A percentile compares a stretch with the other conserved stretches of the same genome.
These are phyloP conservation scores for Musa acuminata DNA, from an alignment of 176 grass and related monocot genomes.

Conservation along the genomic window DNA sequence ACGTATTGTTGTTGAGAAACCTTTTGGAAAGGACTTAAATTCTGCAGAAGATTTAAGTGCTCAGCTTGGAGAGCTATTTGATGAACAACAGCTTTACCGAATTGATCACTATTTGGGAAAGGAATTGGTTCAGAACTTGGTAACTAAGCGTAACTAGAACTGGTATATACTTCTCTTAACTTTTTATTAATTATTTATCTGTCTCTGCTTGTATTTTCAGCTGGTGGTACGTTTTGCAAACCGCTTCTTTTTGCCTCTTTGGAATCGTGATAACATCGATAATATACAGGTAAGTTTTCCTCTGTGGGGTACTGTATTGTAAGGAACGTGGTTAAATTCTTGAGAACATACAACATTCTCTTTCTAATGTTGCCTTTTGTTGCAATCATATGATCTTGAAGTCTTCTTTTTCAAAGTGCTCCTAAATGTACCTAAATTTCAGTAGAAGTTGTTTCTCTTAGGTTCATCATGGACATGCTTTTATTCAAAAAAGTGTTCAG, in stretches of 20 bases:
- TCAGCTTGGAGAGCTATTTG: constrained; percentile 17
- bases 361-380: too few relatives aligned
- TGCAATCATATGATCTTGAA: too few relatives aligned
- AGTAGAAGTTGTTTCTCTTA: too few relatives aligned
- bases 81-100: constrained; percentile 21
- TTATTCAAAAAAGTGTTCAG: too few relatives aligned
- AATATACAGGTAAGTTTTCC: constrained; percentile 18
- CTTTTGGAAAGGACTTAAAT: constrained; percentile 18
- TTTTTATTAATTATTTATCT: neutral
- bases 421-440: too few relatives aligned
- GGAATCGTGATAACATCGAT: constrained; percentile 23
- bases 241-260: constrained; percentile 18
- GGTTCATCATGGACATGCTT: too few relatives aligned
- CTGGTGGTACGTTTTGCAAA: constrained; percentile 21
- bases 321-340: neutral
- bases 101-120: constrained; percentile 25
- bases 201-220: constrained; percentile 1
- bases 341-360: neutral
- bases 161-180: neutral
- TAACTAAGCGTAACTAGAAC: neutral
- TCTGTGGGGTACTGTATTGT: neutral
- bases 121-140: constrained; percentile 26
- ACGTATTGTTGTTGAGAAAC: constrained; percentile 12
- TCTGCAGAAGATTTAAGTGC: constrained; percentile 19
- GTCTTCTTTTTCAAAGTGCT: too few relatives aligned